These are phyloP conservation scores for Wickerhamiella shivajii DNA, from an alignment of 805 yeast species.

Conservation along the genomic window DNA sequence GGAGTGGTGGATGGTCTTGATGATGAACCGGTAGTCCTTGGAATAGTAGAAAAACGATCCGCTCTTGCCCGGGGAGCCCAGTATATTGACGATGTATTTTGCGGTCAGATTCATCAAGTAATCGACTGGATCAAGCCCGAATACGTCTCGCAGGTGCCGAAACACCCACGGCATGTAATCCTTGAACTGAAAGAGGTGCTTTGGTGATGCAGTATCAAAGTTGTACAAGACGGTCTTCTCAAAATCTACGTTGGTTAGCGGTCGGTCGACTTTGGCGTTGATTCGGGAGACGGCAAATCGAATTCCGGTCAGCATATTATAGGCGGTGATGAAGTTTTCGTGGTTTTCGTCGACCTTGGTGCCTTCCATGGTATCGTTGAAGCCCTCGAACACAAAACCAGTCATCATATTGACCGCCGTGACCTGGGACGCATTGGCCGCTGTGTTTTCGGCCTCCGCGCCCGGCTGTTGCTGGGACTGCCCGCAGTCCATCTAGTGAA, in stretches of 20 bases:
- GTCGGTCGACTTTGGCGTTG: conserved; percentile 63
- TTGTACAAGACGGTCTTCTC: conserved; percentile 59
- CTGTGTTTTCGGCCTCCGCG: neutral
- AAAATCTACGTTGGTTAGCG: conserved; percentile 59
- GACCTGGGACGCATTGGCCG: conserved; percentile 6
- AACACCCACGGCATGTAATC: conserved; percentile 94
- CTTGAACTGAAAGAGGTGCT: conserved; percentile 90
- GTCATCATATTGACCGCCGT: conserved; percentile 5
- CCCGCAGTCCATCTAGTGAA: neutral
- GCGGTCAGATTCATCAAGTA: conserved; percentile 85
- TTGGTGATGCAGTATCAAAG: conserved; percentile 68
- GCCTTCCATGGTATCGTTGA: conserved; percentile 48
- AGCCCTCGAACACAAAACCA: conserved; percentile 9
- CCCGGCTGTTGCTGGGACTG: neutral
- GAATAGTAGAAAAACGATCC: conserved; percentile 95
- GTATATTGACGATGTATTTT: conserved; percentile 77
- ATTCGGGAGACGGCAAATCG: conserved; percentile 88
- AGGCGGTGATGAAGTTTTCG: conserved; percentile 83
- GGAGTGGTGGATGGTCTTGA: conserved; percentile 86
- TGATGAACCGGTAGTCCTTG: conserved; percentile 82
- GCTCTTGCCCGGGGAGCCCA: conserved; percentile 92
- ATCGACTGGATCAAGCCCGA: conserved; percentile 92
- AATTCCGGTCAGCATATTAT: conserved; percentile 94
- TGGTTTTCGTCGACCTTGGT: conserved; percentile 86
- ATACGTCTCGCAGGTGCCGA: conserved; percentile 61